A percentile compares a stretch with the other conserved stretches of the same genome.
phyloP scores from a whole-genome alignment of 257 asterid species.

The Dorcoceras hygrometricum region DNA sequence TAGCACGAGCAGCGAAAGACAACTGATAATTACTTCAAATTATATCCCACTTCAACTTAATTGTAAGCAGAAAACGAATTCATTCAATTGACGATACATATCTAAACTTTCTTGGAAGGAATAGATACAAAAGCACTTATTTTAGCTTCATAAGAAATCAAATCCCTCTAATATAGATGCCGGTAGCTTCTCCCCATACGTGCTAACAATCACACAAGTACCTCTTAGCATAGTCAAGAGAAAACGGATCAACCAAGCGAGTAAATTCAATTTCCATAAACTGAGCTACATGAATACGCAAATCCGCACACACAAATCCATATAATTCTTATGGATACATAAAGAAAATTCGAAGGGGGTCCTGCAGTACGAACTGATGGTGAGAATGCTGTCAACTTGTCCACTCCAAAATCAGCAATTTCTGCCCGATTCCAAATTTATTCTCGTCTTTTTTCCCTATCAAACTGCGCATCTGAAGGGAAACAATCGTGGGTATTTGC shows the following conservation, averaged over 20 bases:
- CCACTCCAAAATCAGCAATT: no score
- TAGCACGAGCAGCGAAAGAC: constrained; percentile 3
- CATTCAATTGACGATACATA: not conserved
- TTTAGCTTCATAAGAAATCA: no score
- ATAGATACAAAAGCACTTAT: no score
- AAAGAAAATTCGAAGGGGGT: not conserved
- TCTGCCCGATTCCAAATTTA: not conserved
- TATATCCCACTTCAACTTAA: constrained; percentile 15
- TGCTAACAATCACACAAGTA: not conserved
- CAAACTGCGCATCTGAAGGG: no score
- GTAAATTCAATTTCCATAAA: not conserved
- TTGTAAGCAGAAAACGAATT: constrained; percentile 10
- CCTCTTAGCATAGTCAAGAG: not conserved
- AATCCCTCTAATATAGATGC: no score
- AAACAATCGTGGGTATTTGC: no score
- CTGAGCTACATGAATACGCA: not conserved
- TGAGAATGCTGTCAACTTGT: not conserved
- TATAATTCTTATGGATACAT: no score
- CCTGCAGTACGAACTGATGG: not conserved
- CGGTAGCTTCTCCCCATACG: not conserved
- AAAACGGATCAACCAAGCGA: not conserved
- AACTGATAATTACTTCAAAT: not conserved
- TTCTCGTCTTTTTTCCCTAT: not conserved
- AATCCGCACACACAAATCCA: not conserved
- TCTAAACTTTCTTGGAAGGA: constrained; percentile 15